Evolutionary conservation across 2,329 filamentous ascomycete species (phyloP).

Genomic region (Clonostachys solani): DNA sequence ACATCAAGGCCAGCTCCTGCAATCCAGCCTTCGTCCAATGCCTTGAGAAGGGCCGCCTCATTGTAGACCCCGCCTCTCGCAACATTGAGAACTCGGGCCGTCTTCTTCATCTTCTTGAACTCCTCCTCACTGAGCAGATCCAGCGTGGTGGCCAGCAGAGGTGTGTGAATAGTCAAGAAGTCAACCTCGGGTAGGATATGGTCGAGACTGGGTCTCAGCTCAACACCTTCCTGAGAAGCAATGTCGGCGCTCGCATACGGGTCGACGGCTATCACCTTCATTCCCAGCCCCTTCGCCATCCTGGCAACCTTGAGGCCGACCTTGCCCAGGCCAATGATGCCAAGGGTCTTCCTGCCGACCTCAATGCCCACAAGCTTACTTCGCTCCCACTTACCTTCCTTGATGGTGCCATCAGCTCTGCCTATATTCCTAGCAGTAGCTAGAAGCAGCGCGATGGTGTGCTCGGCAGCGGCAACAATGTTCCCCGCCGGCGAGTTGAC

Average conservation of each 20-base stretch:
- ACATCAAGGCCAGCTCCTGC: slow-evolving; percentile 78
- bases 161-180: slow-evolving; percentile 79
- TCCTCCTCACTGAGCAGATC: slow-evolving; percentile 68
- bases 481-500: slow-evolving; percentile 79
- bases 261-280: slow-evolving; percentile 71
- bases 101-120: slow-evolving; percentile 66
- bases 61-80: slow-evolving; percentile 79
- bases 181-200: slow-evolving; percentile 64
- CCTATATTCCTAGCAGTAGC: slow-evolving; percentile 71
- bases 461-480: slow-evolving; percentile 75
- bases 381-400: slow-evolving; percentile 72
- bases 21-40: slow-evolving; percentile 66
- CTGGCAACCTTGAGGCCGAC: slow-evolving; percentile 76
- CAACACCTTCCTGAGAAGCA: slow-evolving; percentile 63
- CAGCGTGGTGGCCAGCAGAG: slow-evolving; percentile 71
- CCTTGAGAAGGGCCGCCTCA: slow-evolving; percentile 66
- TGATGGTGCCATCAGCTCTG: slow-evolving; percentile 63
- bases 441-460: slow-evolving; percentile 71
- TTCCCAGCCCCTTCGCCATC: slow-evolving; percentile 73
- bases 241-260: slow-evolving; percentile 75
- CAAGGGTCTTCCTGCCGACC: slow-evolving; percentile 71
- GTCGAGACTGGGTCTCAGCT: slow-evolving; percentile 49
- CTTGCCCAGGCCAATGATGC: slow-evolving; percentile 77
- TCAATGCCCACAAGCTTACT: slow-evolving; percentile 72
- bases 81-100: slow-evolving; percentile 73